Conservation (phyloP, 345 rosid genomes). For the Populus alba region DNA sequence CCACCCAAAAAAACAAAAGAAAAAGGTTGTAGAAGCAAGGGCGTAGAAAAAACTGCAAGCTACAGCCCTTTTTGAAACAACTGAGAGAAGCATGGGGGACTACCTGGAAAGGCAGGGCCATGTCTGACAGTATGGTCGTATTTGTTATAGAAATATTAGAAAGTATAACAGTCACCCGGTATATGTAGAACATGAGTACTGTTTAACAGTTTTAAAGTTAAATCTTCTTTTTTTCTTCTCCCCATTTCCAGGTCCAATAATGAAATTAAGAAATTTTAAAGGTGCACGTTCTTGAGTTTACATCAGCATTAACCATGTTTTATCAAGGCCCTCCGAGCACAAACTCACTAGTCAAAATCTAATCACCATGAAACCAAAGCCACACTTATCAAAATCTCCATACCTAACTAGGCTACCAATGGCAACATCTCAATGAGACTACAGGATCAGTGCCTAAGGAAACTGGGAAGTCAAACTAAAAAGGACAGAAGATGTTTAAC, state of each 20-base stretch:
- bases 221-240: neutral
- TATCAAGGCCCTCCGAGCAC: neutral
- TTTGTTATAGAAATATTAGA: neutral
- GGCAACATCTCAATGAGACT: neutral
- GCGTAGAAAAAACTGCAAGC: neutral
- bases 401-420: neutral
- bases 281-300: neutral
- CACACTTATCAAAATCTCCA: neutral
- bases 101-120: neutral
- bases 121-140: neutral
- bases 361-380: neutral
- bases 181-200: neutral
- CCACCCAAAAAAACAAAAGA: neutral
- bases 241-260: neutral
- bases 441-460: neutral
- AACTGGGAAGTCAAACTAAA: neutral
- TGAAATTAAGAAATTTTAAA: neutral
- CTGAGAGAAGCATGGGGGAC: neutral
- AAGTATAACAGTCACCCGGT: neutral
- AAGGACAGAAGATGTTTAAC: neutral
- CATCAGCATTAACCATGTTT: neutral
- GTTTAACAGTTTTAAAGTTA: neutral
- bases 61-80: neutral
- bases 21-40: neutral
- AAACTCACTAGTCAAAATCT: neutral